Evolutionary conservation across 2,329 filamentous ascomycete species (phyloP).

Genomic region (Pezizomycotina sp.): DNA sequence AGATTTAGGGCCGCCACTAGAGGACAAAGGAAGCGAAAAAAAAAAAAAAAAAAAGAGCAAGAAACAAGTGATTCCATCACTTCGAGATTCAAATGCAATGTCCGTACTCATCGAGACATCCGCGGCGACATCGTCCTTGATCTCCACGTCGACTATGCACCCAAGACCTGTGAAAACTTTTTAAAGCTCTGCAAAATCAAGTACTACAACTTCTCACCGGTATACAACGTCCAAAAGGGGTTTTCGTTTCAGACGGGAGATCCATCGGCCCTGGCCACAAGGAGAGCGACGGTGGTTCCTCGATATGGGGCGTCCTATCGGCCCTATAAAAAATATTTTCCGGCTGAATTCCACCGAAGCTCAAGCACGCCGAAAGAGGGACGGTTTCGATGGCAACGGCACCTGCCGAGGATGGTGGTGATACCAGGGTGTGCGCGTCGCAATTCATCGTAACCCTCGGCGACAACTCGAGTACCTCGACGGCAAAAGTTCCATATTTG

Average conservation of each 20-base stretch:
- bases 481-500: conserved; percentile 87
- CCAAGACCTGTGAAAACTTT: conserved; percentile 91
- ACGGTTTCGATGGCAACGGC: conserved; percentile 97
- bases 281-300: conserved; percentile 80
- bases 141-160: conserved; percentile 72
- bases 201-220: conserved; percentile 94
- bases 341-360: conserved; percentile 70
- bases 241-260: conserved; percentile 96
- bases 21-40: no score
- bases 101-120: conserved; percentile 89
- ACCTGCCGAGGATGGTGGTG: conserved; percentile 51
- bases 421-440: conserved; percentile 66
- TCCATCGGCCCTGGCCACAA: conserved; percentile 71
- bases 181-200: conserved; percentile 97
- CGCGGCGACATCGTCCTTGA: conserved; percentile 87
- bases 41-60: no score
- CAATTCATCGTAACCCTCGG: conserved; percentile 90
- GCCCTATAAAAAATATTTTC: conserved; percentile 57
- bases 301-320: conserved; percentile 76
- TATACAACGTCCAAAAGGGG: conserved; percentile 82
- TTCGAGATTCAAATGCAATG: conserved; percentile 48
- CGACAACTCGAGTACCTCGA: conserved; percentile 82
- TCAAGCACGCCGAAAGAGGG: conserved; percentile 76
- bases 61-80: no score
- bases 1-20: no score